These are phyloP conservation scores for Mikania micrantha DNA, from an alignment of 129 eudicot genomes.

Conservation along the genomic window DNA sequence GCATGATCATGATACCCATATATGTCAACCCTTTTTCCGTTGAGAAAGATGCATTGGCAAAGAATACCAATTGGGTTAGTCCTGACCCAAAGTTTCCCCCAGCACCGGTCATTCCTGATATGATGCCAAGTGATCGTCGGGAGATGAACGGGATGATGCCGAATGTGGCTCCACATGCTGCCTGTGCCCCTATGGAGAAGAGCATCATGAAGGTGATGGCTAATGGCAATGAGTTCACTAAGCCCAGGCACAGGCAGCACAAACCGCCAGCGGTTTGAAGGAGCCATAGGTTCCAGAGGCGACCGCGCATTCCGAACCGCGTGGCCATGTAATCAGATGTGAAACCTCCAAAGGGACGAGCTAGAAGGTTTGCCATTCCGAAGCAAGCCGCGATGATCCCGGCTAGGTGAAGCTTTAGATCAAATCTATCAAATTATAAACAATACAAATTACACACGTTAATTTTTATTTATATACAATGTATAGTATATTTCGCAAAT, in stretches of 20 bases:
- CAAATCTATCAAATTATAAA: conserved; percentile 32
- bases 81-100: conserved; percentile 86
- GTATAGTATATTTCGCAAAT: too few species aligned
- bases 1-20: conserved; percentile 66
- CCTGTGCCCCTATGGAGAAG: conserved; percentile 74
- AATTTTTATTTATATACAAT: neutral
- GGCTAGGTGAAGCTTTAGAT: conserved; percentile 59
- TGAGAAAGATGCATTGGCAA: conserved; percentile 43
- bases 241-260: conserved; percentile 57
- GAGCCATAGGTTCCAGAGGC: conserved; percentile 74
- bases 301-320: conserved; percentile 68
- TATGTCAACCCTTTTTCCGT: conserved; percentile 41
- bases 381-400: conserved; percentile 67
- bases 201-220: conserved; percentile 60
- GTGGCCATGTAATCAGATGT: conserved; percentile 49
- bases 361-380: conserved; percentile 66
- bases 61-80: conserved; percentile 57
- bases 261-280: conserved; percentile 66
- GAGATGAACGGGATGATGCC: conserved; percentile 84
- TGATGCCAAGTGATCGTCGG: conserved; percentile 59
- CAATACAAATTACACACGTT: neutral
- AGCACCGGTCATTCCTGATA: conserved; percentile 73
- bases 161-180: conserved; percentile 80
- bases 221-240: conserved; percentile 35
- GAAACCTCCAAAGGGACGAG: conserved; percentile 67